Evolutionary conservation across 2,329 filamentous ascomycete species (phyloP).

Genomic region (Penicillium thymicola): DNA sequence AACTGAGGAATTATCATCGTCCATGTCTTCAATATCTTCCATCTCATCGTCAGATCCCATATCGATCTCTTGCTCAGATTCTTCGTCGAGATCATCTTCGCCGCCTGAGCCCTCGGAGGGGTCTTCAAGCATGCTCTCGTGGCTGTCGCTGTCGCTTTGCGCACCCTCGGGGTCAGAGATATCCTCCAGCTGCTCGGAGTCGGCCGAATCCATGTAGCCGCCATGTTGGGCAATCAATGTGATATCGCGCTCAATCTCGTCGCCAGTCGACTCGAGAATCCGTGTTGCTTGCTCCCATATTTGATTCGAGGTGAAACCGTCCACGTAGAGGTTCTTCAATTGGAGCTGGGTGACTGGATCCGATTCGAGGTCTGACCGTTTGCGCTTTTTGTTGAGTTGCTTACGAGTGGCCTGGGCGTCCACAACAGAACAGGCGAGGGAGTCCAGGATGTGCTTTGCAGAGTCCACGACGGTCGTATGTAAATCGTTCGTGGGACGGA

Average conservation of each 20-base stretch:
- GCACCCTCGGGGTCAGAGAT: slow-evolving; percentile 13
- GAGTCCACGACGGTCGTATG: slow-evolving; percentile 68
- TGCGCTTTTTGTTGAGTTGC: slow-evolving; percentile 71
- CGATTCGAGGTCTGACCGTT: slow-evolving; percentile 56
- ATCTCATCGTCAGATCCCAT: slow-evolving; percentile 6
- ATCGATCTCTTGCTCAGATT: slow-evolving; percentile 9
- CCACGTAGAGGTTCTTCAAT: slow-evolving; percentile 75
- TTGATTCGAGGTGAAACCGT: slow-evolving; percentile 83
- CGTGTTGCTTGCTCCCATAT: slow-evolving; percentile 91
- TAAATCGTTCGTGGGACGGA: slow-evolving; percentile 68
- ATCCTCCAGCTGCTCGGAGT: slow-evolving; percentile 8
- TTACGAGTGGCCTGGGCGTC: slow-evolving; percentile 68
- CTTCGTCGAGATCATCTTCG: slow-evolving; percentile 17
- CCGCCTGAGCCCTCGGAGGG: slow-evolving; percentile 9
- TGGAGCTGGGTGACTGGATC: slow-evolving; percentile 59
- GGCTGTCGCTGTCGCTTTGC: slow-evolving; percentile 18
- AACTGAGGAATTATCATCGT: slow-evolving; percentile 7
- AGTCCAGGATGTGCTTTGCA: slow-evolving; percentile 77
- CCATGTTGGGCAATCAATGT: slow-evolving; percentile 31
- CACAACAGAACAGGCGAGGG: slow-evolving; percentile 69
- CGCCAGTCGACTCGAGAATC: slow-evolving; percentile 66
- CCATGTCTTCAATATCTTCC: slow-evolving; percentile 6
- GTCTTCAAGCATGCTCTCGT: slow-evolving; percentile 14
- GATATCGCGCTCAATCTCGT: slow-evolving; percentile 52
- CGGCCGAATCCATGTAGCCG: slow-evolving; percentile 9